Conservation (phyloP, 148 eudicot species). For the Linanthus parryae region DNA sequence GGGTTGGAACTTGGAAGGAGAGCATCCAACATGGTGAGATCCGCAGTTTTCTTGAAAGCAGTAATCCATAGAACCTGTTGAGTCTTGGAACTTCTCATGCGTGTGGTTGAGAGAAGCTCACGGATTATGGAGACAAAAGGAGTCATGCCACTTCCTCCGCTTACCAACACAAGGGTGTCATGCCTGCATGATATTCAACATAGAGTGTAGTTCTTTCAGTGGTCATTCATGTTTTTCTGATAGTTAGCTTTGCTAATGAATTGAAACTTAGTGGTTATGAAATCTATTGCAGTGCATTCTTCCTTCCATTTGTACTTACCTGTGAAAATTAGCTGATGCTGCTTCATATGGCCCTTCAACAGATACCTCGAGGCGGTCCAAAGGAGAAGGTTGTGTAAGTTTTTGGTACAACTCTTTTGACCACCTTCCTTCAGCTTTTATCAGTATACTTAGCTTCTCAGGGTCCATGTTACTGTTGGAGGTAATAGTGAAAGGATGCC, state of each 20-base stretch:
- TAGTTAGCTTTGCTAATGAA: too few relatives aligned
- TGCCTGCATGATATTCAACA: constrained; percentile 37
- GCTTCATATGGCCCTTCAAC: constrained; percentile 98
- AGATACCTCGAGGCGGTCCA: constrained; percentile 58
- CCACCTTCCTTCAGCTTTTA: constrained; percentile 82
- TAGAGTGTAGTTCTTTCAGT: neutral
- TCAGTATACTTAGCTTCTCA: constrained; percentile 61
- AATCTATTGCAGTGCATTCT: neutral
- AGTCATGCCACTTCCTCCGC: constrained; percentile 95
- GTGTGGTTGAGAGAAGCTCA: constrained; percentile 43
- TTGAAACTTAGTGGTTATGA: neutral
- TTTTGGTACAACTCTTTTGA: too few relatives aligned
- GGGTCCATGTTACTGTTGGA: constrained; percentile 73
- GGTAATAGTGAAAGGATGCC: constrained; percentile 87
- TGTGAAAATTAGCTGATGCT: constrained; percentile 51
- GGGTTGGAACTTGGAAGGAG: neutral
- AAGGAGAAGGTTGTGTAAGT: constrained; percentile 42
- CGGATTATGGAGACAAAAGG: constrained; percentile 84
- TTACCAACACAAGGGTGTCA: constrained; percentile 71
- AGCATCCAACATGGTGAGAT: neutral
- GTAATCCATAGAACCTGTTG: constrained; percentile 53
- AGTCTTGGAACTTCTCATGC: constrained; percentile 32
- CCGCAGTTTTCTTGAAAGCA: constrained; percentile 20
- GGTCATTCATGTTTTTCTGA: neutral
- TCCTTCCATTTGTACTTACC: constrained; percentile 23